Base-by-base conservation (phyloP, 306 rosid genomes). In the Benincasa hispida region DNA sequence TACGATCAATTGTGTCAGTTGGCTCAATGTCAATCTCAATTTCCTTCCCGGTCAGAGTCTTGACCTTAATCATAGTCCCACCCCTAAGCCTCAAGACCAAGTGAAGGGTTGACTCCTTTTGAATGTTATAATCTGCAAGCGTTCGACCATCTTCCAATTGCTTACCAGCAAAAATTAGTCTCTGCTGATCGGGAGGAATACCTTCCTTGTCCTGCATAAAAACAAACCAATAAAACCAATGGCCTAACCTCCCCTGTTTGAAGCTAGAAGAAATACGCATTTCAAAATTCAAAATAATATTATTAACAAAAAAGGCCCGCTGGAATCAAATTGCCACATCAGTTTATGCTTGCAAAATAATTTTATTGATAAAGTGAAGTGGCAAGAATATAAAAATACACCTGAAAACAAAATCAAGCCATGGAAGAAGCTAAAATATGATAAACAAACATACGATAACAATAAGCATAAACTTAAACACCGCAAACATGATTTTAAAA, bases 1-100 rank as follows among this genome's bases (percentile, higher is more conserved):
- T 88, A 78, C 96, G 90, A 32, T 91, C 97, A 76, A 94, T 94
- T 70, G 99, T 94, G 78, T 92, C 97, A 42, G 91, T 94, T 42
- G 95, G 97, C 80, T 91, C 99, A 47, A 94, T 94, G 69, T 94
- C 97, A 78, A 94, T 90, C 89, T 94, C 99, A 82, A 94, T 94
- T 82, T 94, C 99, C 87, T 94, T 94, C 72, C 99, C 99, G 12
- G 97, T 94, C 7, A 94, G 88, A 73, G 99, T 94, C 85, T 92
- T 94, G 80, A 94, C 99, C 89, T 94, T 94, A 67, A 94, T 94
- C 99, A 94, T 94, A 61, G 99, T 94, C 68, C 99, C 99, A 67
- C 97, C 99, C 83, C 99, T 85, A 34, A 94, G 92, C 93, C 99
- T 91, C 87, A 94, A 85, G 48, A 94, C 97, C 63, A 90, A 86